Evolutionary conservation across 345 rosid species (phyloP).

Genomic region (Noccaea bulbosa): DNA sequence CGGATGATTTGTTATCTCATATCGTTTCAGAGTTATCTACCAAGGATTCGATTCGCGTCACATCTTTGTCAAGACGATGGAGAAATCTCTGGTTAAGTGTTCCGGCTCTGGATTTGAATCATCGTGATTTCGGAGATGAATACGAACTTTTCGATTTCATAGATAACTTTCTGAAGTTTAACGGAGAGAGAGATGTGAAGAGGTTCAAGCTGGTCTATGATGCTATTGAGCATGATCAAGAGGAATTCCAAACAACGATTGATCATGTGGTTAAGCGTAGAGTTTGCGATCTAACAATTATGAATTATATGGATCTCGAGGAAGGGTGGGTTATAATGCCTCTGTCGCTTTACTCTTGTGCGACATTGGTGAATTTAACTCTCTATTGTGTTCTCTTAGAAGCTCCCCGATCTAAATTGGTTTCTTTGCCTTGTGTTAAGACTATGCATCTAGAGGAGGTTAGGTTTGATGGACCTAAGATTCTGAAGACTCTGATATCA

Average conservation of each 20-base stretch:
- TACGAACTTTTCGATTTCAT: background rate
- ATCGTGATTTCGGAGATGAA: background rate
- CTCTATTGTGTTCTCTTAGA: constrained; percentile 5
- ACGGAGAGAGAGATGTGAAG: background rate
- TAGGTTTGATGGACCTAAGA: background rate
- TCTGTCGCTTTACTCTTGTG: constrained; percentile 20
- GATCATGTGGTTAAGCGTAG: background rate
- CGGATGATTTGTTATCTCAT: background rate
- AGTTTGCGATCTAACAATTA: background rate
- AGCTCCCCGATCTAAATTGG: background rate
- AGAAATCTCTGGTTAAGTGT: background rate
- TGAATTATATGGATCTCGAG: constrained; percentile 2
- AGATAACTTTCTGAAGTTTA: background rate
- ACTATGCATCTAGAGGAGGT: constrained; percentile 15
- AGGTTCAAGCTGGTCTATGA: background rate
- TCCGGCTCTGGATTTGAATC: background rate
- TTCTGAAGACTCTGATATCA: constrained; percentile 17
- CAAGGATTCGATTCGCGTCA: background rate
- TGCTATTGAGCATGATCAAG: background rate
- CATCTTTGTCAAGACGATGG: background rate
- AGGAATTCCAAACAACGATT: background rate
- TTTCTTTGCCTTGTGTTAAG: constrained; percentile 27
- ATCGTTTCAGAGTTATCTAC: background rate
- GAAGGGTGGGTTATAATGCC: constrained; percentile 26
- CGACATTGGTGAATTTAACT: constrained; percentile 5